Evolutionary conservation across 2,329 filamentous ascomycete genomes (phyloP), one percentile per base, ranked within the genome.

Genomic region (Epichloe elymi): DNA sequence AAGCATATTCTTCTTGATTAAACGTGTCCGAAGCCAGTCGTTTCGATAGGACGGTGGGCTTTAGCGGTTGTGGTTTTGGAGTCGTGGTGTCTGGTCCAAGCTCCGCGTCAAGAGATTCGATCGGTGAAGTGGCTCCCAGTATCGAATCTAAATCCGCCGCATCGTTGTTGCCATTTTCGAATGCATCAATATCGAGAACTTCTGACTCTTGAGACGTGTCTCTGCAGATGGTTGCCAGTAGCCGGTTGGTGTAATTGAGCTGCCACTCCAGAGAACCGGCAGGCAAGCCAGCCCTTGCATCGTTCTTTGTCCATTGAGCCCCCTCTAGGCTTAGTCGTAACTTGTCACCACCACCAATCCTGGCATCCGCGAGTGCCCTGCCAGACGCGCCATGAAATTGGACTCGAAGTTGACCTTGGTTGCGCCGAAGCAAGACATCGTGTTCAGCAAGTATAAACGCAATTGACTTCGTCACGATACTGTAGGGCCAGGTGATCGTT

Each of bases 401-500:
- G 46, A 89, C 78, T 51, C 89, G 83, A 20, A 95, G 80, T 67
- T 95, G 88, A 12, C 91, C 91, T 57, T 79, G 84, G 40, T 76
- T 74, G 55, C 81, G 80, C 51, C 91, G 86, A 48, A 91, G 74
- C 46, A 87, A 84, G 61, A 90, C 86, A 64, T 96, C 88, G 44
- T 83, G 82, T 60, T 96, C 90, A 44, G 86, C 86, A 36, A 97
- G 77, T 19, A 94, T 77, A 48, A 96, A 82, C 26, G 88, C 84
- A 57, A 89, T 77, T 39, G 82, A 82, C 49, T 78, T 79, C 33
- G 78, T 85, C 26, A 88, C 80, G 20, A 85, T 85, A 56, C 86
- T 95, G 67, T 88, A 96, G 0, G 91, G 91, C 90, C 91, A 97
- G 52, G 88, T 82, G 37, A 97, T 80, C 8, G 88, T 91, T 20